phyloP scores from a whole-genome alignment of 164 flowering plant species.

The Paratinospora sagittata region DNA sequence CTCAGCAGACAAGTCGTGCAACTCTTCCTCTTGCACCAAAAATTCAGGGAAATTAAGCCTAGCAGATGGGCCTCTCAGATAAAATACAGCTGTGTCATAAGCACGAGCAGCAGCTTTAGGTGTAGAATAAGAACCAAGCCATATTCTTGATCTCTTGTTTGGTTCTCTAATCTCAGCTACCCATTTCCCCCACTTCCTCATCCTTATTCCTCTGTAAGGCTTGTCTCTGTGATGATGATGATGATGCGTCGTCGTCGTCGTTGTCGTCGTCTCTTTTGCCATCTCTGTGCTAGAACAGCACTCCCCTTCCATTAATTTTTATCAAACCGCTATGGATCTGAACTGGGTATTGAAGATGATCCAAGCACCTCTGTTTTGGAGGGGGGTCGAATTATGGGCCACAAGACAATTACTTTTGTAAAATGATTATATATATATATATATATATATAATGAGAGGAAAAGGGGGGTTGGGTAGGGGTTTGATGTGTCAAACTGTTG shows the following conservation, averaged over 20 bases:
- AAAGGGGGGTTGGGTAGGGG: too few species aligned
- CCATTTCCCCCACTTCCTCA: slow-evolving; percentile 99
- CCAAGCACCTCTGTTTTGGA: not conserved
- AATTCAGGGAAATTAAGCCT: slow-evolving; percentile 71
- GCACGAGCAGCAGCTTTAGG: slow-evolving; percentile 85
- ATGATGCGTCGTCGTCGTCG: slow-evolving; percentile 11
- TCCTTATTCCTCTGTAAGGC: slow-evolving; percentile 78
- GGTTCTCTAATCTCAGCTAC: slow-evolving; percentile 91
- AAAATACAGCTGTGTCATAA: slow-evolving; percentile 76
- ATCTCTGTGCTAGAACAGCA: slow-evolving; percentile 2
- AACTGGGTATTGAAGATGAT: too few species aligned
- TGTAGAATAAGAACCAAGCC: slow-evolving; percentile 84
- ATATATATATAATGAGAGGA: too few species aligned
- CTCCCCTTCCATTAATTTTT: not conserved
- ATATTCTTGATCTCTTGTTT: slow-evolving; percentile 72
- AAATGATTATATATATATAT: too few species aligned
- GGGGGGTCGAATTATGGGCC: too few species aligned
- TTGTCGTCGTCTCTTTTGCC: slow-evolving; percentile 7
- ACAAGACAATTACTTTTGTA: too few species aligned
- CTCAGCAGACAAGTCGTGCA: slow-evolving; percentile 48
- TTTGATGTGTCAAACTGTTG: not conserved
- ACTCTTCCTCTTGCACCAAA: slow-evolving; percentile 27
- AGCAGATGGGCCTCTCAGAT: slow-evolving; percentile 69
- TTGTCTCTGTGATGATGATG: slow-evolving; percentile 17
- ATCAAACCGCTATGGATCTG: too few species aligned